Evolutionary conservation across 371 early-diverging fungal genomes (phyloP), one percentile per base, ranked within the genome.

Genomic region (Dinochytrium kinnereticum): DNA sequence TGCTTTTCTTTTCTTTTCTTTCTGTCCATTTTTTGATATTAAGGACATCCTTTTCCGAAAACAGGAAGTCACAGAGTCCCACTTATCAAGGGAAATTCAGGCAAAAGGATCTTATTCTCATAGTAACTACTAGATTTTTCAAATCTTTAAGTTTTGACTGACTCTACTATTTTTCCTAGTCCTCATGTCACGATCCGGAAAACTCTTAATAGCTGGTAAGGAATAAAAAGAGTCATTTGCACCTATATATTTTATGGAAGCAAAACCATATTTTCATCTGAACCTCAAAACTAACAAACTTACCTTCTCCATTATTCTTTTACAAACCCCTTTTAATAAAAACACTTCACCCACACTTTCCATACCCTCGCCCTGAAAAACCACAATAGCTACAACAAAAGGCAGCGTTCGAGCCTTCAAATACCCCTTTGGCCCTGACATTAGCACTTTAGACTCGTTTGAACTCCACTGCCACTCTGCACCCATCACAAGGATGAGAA

Each of bases 401-500:
- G 80, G 79, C 1, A 57, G 71, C 26, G 51, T 85, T 21, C 75
- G 79, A 1, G 70, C 76, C 2, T 65, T 77, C 30, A 73, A 72
- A 61, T 82, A 72, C 36, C 80, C 82, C 3, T 69, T 80, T 51
- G 72, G 49, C 7, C 59, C 49, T 21, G 77, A 74, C 59, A 24
- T 24, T 13, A 31, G 7, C 39, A 51, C 61, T 7, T 59, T 7
- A 26, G 81, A 83, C 0, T 64, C 26, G 69, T 38, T 64, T 0
- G 85, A 85, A 50, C 64, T 81, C 50, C 34, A 69, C 2, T 82
- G 71, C 31, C 87, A 87, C 70, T 73, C 81, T 10, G 74, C 71
- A 1, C 50, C 79, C 0, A 74, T 88, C 33, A 78, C 80, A 19
- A 74, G 81, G 19, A 30, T 86, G 57, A 73, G 86, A 30, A 73